These are phyloP conservation scores for Cyclaneusma minus DNA, from an alignment of 2,329 filamentous ascomycete species.

Conservation along the genomic window DNA sequence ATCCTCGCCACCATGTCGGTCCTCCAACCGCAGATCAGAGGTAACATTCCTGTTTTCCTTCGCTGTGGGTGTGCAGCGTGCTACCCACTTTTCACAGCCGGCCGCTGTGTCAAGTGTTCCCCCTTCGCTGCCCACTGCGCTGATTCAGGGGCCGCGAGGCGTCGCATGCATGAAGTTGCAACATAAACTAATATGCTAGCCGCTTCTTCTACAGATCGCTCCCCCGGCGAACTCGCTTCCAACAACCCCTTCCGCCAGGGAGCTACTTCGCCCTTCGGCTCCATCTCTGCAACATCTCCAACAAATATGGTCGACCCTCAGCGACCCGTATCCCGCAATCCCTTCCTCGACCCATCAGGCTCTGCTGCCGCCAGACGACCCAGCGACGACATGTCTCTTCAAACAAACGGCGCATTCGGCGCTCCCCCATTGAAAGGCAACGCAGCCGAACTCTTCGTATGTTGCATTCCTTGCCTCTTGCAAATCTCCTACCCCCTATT, in stretches of 20 bases:
- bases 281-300: slow-evolving; percentile 32
- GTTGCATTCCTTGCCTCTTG: slow-evolving; percentile 24
- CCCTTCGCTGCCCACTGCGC: slow-evolving; percentile 11
- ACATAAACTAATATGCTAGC: slow-evolving; percentile 14
- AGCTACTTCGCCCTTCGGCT: slow-evolving; percentile 41
- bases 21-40: slow-evolving; percentile 12
- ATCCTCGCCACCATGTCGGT: slow-evolving; percentile 16
- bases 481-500: slow-evolving; percentile 6
- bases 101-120: slow-evolving; percentile 17
- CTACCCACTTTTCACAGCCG: slow-evolving; percentile 13
- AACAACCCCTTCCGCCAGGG: slow-evolving; percentile 74
- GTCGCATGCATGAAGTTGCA: slow-evolving; percentile 13
- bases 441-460: slow-evolving; percentile 63
- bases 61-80: slow-evolving; percentile 11
- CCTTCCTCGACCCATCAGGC: slow-evolving; percentile 50
- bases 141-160: slow-evolving; percentile 13
- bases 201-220: slow-evolving; percentile 21
- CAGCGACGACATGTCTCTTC: slow-evolving; percentile 32
- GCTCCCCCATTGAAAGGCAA: slow-evolving; percentile 28
- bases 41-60: slow-evolving; percentile 8
- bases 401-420: slow-evolving; percentile 28
- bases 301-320: slow-evolving; percentile 40
- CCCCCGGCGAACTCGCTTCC: slow-evolving; percentile 46
- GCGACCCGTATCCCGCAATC: slow-evolving; percentile 56
- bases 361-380: slow-evolving; percentile 19